These are phyloP conservation scores for Dalbergia cultrata DNA, from an alignment of 306 rosid genomes.

Conservation along the genomic window DNA sequence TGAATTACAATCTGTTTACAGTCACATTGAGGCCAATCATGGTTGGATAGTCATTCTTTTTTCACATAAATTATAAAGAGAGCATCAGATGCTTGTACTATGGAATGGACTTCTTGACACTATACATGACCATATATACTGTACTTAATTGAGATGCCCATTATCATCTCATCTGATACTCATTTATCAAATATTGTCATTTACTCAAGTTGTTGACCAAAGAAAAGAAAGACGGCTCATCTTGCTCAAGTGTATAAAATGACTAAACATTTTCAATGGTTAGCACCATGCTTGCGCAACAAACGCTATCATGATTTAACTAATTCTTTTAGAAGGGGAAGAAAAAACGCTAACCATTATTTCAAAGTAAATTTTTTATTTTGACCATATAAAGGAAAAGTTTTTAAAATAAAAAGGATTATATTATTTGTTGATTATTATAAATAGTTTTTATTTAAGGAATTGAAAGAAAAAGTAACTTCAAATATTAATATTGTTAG, in stretches of 20 bases:
- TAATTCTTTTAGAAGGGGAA: not conserved
- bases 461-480: not conserved
- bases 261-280: not conserved
- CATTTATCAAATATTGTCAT: not conserved
- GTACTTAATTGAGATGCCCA: not conserved
- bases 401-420: not conserved
- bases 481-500: not conserved
- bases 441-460: too few relatives aligned
- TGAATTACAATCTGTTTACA: too few relatives aligned
- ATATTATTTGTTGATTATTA: too few relatives aligned
- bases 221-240: not conserved
- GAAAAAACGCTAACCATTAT: not conserved
- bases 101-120: not conserved
- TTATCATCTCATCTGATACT: not conserved
- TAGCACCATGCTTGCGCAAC: slow-evolving; percentile 11
- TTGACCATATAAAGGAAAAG: too few relatives aligned
- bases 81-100: not conserved
- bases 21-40: too few relatives aligned
- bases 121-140: not conserved
- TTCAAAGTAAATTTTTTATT: not conserved
- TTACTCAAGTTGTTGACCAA: not conserved
- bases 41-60: too few relatives aligned
- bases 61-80: not conserved
- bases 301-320: slow-evolving; percentile 4
- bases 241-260: not conserved